Evolutionary conservation across 768 basidiomycete genomes (phyloP), one percentile per base, ranked within the genome.

Genomic region (Solioccasus polychromus): DNA sequence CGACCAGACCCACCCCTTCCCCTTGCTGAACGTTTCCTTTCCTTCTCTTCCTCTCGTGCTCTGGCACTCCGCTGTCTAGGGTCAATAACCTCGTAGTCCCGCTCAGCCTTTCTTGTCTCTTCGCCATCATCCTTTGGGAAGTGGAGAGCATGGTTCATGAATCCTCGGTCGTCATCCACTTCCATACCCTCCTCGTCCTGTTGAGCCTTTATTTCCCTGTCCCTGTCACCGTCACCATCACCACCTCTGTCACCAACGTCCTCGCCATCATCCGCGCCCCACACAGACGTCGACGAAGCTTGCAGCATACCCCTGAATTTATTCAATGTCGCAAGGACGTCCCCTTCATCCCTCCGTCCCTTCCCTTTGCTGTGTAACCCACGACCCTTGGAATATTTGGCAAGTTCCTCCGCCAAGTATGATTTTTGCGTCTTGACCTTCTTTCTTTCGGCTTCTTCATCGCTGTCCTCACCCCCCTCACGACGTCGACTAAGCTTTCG

Each of bases 31-130:
- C 65, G 62, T 42, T 82, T 88, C 56, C 82, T 71, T 48, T 87
- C 85, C 53, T 73, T 71, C 55, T 89, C 88, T 59, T 92, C 90
- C 57, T 91, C 85, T 57, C 74, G 80, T 20, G 90, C 90, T 38
- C 78, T 69, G 19, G 85, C 87, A 35, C 83, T 75, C 44, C 90
- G 68, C 38, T 78, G 76, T 47, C 90, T 69, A 0, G 90, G 89
- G 60, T 92, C 90, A 60, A 92, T 92, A 22, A 92, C 89, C 67
- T 92, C 89, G 57, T 91, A 92, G 46, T 92, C 90, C 42, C 87
- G 68, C 62, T 90, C 85, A 1, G 87, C 90, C 64, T 90, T 90
- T 49, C 63, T 62, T 19, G 74, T 75, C 66, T 92, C 89, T 56
- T 88, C 88, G 19, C 72, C 74, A 53, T 89, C 80, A 36, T 82